Percentiles rank a stretch among this genome's conserved stretches.
phyloP scores from a whole-genome alignment of 2,329 filamentous ascomycete genomes.

The Acrocalymma vagum region DNA sequence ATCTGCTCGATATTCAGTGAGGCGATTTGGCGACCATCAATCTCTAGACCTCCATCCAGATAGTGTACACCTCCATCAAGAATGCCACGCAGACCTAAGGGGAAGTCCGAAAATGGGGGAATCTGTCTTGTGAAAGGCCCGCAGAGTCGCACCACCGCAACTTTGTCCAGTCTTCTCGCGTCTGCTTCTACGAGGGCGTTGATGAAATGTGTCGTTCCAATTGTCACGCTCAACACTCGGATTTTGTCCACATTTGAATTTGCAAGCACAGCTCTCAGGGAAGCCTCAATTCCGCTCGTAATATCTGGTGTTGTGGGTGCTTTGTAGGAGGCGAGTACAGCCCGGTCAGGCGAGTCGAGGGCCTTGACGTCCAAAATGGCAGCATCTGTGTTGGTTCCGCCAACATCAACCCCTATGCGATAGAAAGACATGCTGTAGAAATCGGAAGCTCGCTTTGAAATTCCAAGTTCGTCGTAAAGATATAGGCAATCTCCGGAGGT shows the following conservation, averaged over 20 bases:
- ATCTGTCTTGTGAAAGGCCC: conserved; percentile 62
- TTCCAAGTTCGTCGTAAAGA: too few relatives aligned
- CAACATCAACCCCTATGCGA: conserved; percentile 47
- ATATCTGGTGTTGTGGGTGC: conserved; percentile 52
- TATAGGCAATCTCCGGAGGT: too few relatives aligned
- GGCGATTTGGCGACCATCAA: conserved; percentile 58
- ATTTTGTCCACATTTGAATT: conserved; percentile 15
- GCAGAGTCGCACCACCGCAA: conserved; percentile 65
- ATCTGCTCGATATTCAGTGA: conserved; percentile 51
- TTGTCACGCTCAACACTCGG: conserved; percentile 16
- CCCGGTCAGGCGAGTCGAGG: conserved; percentile 23
- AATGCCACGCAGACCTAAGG: conserved; percentile 56
- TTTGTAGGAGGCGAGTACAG: conserved; percentile 37
- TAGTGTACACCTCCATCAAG: conserved; percentile 54
- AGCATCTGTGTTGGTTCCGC: conserved; percentile 51
- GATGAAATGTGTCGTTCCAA: conserved; percentile 64
- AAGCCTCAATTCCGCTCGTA: conserved; percentile 51
- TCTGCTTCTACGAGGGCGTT: conserved; percentile 67
- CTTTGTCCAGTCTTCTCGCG: conserved; percentile 55
- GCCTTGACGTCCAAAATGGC: conserved; percentile 37
- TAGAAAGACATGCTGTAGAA: too few relatives aligned
- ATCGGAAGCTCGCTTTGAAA: too few relatives aligned
- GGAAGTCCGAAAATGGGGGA: conserved; percentile 64
- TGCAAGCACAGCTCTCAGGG: conserved; percentile 47
- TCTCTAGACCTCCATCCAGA: conserved; percentile 52